These are phyloP conservation scores for Nakazawaea anatomiae DNA, from an alignment of 805 yeast species.

Conservation along the genomic window DNA sequence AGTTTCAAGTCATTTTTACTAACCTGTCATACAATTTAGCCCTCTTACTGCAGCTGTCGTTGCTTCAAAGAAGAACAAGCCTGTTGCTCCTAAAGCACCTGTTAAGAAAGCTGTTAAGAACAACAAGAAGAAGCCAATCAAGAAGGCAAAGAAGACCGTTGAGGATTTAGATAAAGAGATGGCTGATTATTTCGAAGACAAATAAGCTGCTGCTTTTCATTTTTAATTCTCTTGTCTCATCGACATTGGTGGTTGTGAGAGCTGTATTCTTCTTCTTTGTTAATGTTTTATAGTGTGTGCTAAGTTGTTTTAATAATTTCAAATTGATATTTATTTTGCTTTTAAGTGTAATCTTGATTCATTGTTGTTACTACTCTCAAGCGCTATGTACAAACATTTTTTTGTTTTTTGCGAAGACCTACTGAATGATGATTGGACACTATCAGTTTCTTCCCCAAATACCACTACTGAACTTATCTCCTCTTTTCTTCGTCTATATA, in stretches of 20 bases:
- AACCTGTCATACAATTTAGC: slow-evolving; percentile 1
- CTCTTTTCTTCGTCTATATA: slow-evolving; percentile 24
- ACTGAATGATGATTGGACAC: no score
- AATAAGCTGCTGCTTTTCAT: slow-evolving; percentile 11
- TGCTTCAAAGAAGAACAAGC: slow-evolving; percentile 48
- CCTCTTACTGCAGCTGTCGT: slow-evolving; percentile 23
- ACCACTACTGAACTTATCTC: slow-evolving; percentile 27
- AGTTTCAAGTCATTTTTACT: neutral
- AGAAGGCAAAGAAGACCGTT: slow-evolving; percentile 62
- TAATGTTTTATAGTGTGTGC: neutral
- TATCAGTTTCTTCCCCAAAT: slow-evolving; percentile 8
- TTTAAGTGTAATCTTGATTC: no score
- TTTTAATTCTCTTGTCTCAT: neutral
- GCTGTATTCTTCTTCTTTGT: no score
- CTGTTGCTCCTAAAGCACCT: slow-evolving; percentile 27
- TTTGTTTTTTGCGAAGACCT: neutral
- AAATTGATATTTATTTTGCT: slow-evolving; percentile 8
- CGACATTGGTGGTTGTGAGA: no score
- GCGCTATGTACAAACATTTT: neutral
- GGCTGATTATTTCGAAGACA: slow-evolving; percentile 83
- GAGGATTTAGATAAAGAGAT: slow-evolving; percentile 97
- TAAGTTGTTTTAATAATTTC: neutral
- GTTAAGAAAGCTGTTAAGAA: slow-evolving; percentile 19
- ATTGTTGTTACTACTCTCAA: neutral
- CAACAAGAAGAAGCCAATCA: slow-evolving; percentile 33